Evolutionary conservation across 306 rosid species (phyloP).

Genomic region (Pyrus communis): DNA sequence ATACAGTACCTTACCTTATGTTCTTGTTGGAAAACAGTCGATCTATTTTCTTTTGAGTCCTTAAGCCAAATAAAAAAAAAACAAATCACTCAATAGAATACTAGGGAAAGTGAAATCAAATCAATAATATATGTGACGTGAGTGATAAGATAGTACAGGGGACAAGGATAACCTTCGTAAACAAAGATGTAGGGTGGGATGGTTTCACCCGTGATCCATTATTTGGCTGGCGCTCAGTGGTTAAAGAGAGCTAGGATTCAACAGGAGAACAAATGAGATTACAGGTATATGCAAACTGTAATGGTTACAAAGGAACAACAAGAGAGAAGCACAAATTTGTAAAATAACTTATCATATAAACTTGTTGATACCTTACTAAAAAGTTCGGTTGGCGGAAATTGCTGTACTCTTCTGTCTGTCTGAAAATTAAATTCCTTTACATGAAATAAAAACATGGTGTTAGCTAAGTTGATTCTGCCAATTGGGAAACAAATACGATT

Average conservation of each 20-base stretch:
- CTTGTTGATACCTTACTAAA: slow-evolving; percentile 62
- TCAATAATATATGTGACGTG: neutral
- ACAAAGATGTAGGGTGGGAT: slow-evolving; percentile 28
- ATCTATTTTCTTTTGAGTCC: slow-evolving; percentile 92
- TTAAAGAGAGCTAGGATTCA: slow-evolving; percentile 62
- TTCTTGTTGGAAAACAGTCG: slow-evolving; percentile 42
- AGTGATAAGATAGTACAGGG: neutral
- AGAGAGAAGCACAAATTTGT: neutral
- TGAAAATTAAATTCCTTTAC: slow-evolving; percentile 76
- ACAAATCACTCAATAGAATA: slow-evolving; percentile 38
- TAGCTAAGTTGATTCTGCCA: neutral
- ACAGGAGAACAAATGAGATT: slow-evolving; percentile 11
- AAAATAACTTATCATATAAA: no score
- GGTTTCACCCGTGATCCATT: slow-evolving; percentile 37
- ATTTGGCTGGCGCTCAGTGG: slow-evolving; percentile 45
- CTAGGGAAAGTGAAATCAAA: slow-evolving; percentile 1
- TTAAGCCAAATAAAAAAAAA: slow-evolving; percentile 40
- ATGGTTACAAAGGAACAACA: slow-evolving; percentile 1
- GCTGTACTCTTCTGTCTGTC: slow-evolving; percentile 54
- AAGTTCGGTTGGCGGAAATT: slow-evolving; percentile 67
- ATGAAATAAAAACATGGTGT: slow-evolving; percentile 26
- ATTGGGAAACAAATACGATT: neutral
- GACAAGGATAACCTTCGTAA: slow-evolving; percentile 53
- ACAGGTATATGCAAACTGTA: neutral
- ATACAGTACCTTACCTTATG: slow-evolving; percentile 41